Evolutionary conservation across 2,329 filamentous ascomycete genomes (phyloP), one percentile per base, ranked within the genome.

Genomic region (Sarocladium strictum): DNA sequence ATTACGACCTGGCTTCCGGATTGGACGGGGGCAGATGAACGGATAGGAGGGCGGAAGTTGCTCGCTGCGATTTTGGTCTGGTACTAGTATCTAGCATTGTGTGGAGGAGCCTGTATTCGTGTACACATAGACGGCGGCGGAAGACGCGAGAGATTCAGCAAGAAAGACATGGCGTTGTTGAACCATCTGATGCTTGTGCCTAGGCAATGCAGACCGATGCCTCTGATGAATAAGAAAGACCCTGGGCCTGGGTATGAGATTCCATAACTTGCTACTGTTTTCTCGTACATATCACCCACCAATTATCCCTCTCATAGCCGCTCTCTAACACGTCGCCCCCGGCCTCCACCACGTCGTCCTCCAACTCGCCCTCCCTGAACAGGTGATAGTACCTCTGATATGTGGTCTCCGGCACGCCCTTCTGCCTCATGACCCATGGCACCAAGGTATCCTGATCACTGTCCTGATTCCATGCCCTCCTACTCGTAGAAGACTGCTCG

Each of bases 221-320:
- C n/a, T n/a, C n/a, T n/a, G n/a, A n/a, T n/a, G n/a, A n/a, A n/a
- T n/a, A n/a, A n/a, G n/a, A n/a, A n/a, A n/a, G n/a, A n/a, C n/a
- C n/a, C n/a, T n/a, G n/a, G n/a, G n/a, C n/a, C n/a, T n/a, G n/a
- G n/a, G n/a, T n/a, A n/a, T n/a, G n/a, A n/a, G n/a, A n/a, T n/a
- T n/a, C n/a, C n/a, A n/a, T n/a, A n/a, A n/a, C n/a, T n/a, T n/a
- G n/a, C n/a, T n/a, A n/a, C n/a, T n/a, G n/a, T n/a, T n/a, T n/a
- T n/a, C n/a, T 63, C 53, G 63, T 67, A 60, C 70, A 73, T 66
- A 96, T 85, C 54, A 85, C 90, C 93, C 93, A 99, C 94, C 94
- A 97, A 72, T 99, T 99, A 67, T 97, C 94, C 74, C 86, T 92
- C 67, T 99, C 94, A 71, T 97, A 99, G 32, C 94, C 94, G 57